These are phyloP conservation scores for Aphanomyces euteiches DNA, from an alignment of 352 stramenopile species.

Conservation along the genomic window DNA sequence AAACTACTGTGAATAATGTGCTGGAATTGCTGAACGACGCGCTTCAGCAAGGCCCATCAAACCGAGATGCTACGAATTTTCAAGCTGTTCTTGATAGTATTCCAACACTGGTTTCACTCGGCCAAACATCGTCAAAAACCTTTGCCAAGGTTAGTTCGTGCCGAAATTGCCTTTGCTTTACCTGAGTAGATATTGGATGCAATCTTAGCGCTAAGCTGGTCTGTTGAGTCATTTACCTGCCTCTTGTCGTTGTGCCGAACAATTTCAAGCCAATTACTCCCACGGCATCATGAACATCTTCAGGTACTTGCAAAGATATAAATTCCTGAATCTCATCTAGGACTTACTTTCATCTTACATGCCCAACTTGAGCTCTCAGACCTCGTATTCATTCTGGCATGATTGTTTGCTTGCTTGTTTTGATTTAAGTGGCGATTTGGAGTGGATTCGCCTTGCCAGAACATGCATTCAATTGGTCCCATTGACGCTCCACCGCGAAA, in stretches of 20 bases:
- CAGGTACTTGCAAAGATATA: slow-evolving; percentile 37
- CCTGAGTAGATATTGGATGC: slow-evolving; percentile 46
- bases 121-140: slow-evolving; percentile 10
- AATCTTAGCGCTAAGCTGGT: slow-evolving; percentile 68
- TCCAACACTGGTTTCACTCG: background rate
- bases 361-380: background rate
- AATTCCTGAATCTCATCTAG: background rate
- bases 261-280: slow-evolving; percentile 47
- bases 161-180: background rate
- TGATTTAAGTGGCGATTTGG: slow-evolving; percentile 17
- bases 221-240: slow-evolving; percentile 41
- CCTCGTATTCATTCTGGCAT: slow-evolving; percentile 17
- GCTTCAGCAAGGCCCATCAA: slow-evolving; percentile 34
- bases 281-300: slow-evolving; percentile 49
- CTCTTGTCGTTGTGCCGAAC: slow-evolving; percentile 56
- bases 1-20: slow-evolving; percentile 31
- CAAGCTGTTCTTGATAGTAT: slow-evolving; percentile 56
- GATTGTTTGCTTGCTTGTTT: slow-evolving; percentile 17
- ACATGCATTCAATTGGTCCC: background rate
- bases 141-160: slow-evolving; percentile 13
- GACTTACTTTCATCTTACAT: background rate
- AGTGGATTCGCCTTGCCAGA: background rate
- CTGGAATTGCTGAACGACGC: slow-evolving; percentile 50
- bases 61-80: slow-evolving; percentile 40
- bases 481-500: slow-evolving; percentile 4